Conservation (phyloP, 2,329 filamentous ascomycete species). For the Ascochyta lentis region DNA sequence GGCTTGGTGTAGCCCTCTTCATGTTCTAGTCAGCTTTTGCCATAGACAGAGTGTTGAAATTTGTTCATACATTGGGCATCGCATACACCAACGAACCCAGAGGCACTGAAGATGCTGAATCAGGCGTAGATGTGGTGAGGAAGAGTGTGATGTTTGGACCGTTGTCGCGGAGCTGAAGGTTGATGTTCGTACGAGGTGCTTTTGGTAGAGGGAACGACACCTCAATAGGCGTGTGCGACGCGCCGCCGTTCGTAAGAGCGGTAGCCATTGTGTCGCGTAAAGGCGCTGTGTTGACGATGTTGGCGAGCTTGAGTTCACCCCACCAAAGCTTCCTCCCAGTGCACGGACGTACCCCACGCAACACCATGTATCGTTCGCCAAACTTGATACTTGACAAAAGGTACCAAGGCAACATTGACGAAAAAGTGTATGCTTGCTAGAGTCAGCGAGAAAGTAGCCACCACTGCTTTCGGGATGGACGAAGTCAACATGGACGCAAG, state of each 20-base stretch:
- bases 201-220: slow-evolving; percentile 65
- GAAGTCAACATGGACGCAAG: slow-evolving; percentile 29
- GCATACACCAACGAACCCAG: slow-evolving; percentile 95
- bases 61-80: slow-evolving; percentile 76
- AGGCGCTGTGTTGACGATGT: slow-evolving; percentile 2
- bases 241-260: slow-evolving; percentile 18
- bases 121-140: slow-evolving; percentile 59
- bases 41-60: neutral
- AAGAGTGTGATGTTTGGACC: slow-evolving; percentile 62
- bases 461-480: neutral
- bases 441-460: neutral
- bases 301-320: slow-evolving; percentile 11
- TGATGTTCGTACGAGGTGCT: slow-evolving; percentile 62
- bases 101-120: slow-evolving; percentile 42
- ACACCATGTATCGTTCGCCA: neutral
- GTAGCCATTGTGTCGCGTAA: slow-evolving; percentile 28
- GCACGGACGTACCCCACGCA: slow-evolving; percentile 18
- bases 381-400: neutral
- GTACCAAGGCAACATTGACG: no score
- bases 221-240: slow-evolving; percentile 54
- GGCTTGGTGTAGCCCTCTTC: slow-evolving; percentile 52
- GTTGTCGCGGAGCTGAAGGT: slow-evolving; percentile 64
- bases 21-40: no score
- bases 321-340: slow-evolving; percentile 1
- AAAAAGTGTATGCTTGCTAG: neutral